phyloP scores from a whole-genome alignment of 2,329 filamentous ascomycete genomes.

The Leptographium flavum region DNA sequence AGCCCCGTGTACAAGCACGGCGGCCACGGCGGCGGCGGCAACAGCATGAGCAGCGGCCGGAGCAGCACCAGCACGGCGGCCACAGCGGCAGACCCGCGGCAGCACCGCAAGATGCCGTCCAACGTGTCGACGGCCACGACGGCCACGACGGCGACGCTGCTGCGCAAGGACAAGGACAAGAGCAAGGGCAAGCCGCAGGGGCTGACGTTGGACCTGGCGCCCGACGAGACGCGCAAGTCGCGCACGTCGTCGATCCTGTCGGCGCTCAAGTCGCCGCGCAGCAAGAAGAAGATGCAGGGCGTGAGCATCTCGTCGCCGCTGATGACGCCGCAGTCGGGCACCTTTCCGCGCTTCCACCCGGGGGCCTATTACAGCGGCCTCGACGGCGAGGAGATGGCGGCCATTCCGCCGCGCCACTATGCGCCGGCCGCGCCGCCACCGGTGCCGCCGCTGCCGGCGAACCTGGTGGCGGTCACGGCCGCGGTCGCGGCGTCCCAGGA shows the following conservation, averaged over 20 bases:
- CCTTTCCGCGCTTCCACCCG: constrained; percentile 35
- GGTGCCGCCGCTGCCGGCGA: constrained; percentile 24
- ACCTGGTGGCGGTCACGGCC: constrained; percentile 8
- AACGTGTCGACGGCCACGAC: constrained; percentile 18
- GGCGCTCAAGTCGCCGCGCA: constrained; percentile 44
- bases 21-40: background rate
- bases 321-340: constrained; percentile 46
- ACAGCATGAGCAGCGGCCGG: constrained; percentile 6
- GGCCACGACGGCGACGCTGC: constrained; percentile 19
- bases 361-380: constrained; percentile 9
- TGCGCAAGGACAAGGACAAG: constrained; percentile 27
- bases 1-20: constrained; percentile 9
- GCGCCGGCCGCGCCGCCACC: constrained; percentile 42
- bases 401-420: constrained; percentile 44
- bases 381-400: constrained; percentile 40
- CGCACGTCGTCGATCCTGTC: constrained; percentile 45
- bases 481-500: no score
- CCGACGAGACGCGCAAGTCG: constrained; percentile 28
- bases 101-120: constrained; percentile 9
- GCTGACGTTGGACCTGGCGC: constrained; percentile 31
- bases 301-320: constrained; percentile 51
- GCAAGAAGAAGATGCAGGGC: constrained; percentile 36
- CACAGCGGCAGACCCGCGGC: background rate
- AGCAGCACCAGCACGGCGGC: constrained; percentile 4
- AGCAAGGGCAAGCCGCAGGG: constrained; percentile 23